A percentile compares a stretch with the other conserved stretches of the same genome.
phyloP scores from a whole-genome alignment of 2,329 filamentous ascomycete species.

The Cladobotryum mycophilum region DNA sequence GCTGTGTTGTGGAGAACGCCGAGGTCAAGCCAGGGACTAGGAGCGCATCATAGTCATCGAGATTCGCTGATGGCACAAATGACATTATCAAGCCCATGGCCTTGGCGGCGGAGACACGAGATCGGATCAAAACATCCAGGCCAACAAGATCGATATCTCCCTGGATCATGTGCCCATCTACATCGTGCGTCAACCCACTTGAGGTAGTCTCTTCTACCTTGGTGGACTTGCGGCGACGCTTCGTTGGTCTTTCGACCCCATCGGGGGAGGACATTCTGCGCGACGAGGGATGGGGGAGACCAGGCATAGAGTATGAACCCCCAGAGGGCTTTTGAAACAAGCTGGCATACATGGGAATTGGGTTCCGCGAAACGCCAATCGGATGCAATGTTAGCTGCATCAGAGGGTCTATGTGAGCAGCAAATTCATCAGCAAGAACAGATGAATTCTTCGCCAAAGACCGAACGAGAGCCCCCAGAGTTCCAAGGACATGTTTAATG shows the following conservation, averaged over 20 bases:
- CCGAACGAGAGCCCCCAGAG: conserved; percentile 78
- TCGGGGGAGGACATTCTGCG: conserved; percentile 47
- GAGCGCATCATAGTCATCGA: conserved; percentile 58
- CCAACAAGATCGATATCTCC: conserved; percentile 94
- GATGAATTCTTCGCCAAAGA: conserved; percentile 59
- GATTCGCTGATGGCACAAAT: conserved; percentile 58
- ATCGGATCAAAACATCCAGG: conserved; percentile 79
- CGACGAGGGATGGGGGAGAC: conserved; percentile 36
- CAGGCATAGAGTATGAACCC: conserved; percentile 60
- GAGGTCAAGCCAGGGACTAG: conserved; percentile 64
- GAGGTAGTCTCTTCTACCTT: conserved; percentile 66
- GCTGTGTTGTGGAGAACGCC: conserved; percentile 76
- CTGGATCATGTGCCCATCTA: conserved; percentile 96
- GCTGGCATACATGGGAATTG: conserved; percentile 82
- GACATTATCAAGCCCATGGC: conserved; percentile 83
- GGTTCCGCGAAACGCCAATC: conserved; percentile 84
- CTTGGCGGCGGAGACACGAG: conserved; percentile 77
- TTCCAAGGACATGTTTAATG: conserved; percentile 75
- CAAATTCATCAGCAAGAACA: conserved; percentile 66
- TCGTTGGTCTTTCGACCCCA: conserved; percentile 56
- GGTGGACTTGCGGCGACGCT: conserved; percentile 77
- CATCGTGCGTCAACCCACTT: conserved; percentile 74
- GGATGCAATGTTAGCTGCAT: conserved; percentile 82
- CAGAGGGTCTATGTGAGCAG: conserved; percentile 69
- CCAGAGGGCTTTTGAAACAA: conserved; percentile 94